phyloP scores from a whole-genome alignment of 495 filamentous ascomycete species.

The Penicillium cinerascens region DNA sequence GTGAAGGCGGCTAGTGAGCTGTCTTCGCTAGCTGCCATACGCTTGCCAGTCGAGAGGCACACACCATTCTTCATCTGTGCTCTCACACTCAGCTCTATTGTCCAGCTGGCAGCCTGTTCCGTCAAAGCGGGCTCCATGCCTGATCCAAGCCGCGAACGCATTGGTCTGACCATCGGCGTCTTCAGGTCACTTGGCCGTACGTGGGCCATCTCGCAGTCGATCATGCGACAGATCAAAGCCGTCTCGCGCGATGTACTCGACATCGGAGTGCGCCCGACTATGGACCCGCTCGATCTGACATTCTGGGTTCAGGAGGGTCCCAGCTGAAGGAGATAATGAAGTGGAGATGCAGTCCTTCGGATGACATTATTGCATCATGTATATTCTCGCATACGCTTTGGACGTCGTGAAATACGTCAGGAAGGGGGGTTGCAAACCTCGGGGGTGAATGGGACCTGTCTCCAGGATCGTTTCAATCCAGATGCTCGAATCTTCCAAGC shows the following conservation, averaged over 20 bases:
- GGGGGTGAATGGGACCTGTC: no score
- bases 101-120: slow-evolving; percentile 61
- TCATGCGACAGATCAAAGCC: slow-evolving; percentile 67
- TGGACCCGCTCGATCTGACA: slow-evolving; percentile 40
- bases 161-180: slow-evolving; percentile 77
- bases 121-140: slow-evolving; percentile 68
- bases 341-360: background rate
- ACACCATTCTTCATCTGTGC: slow-evolving; percentile 89
- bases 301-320: slow-evolving; percentile 36
- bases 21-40: slow-evolving; percentile 72
- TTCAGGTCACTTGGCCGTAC: slow-evolving; percentile 68
- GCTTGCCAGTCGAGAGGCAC: slow-evolving; percentile 67
- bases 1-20: slow-evolving; percentile 74
- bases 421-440: no score
- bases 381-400: no score
- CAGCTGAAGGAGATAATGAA: slow-evolving; percentile 10
- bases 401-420: no score
- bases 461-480: no score
- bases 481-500: background rate
- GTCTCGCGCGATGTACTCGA: slow-evolving; percentile 47
- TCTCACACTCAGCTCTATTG: slow-evolving; percentile 57
- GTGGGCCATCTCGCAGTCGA: slow-evolving; percentile 73
- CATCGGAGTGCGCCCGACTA: slow-evolving; percentile 40
- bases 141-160: slow-evolving; percentile 67
- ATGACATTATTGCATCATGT: background rate